Percentiles rank a stretch among this genome's conserved stretches.
These are phyloP conservation scores for Diaporthe velutina DNA, from an alignment of 2,329 filamentous ascomycete genomes.

Conservation along the genomic window DNA sequence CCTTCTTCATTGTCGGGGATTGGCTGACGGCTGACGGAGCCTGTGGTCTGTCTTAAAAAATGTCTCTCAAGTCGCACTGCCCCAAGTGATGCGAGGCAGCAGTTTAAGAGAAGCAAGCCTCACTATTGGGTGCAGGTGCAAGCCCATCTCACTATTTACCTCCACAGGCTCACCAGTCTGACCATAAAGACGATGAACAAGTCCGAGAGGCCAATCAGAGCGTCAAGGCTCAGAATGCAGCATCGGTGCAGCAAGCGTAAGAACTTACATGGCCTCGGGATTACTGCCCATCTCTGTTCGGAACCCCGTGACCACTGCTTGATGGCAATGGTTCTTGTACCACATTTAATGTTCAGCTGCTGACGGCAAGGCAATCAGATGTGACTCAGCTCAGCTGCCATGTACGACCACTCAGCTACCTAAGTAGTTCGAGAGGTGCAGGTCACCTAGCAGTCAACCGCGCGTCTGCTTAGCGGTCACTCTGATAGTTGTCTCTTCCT, in stretches of 20 bases:
- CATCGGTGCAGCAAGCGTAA: background rate
- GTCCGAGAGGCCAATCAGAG: background rate
- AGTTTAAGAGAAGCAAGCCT: background rate
- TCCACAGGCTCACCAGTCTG: background rate
- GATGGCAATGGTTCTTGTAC: background rate
- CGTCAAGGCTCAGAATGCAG: background rate
- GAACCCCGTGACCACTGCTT: background rate
- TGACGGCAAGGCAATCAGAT: background rate
- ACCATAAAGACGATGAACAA: background rate
- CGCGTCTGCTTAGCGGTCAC: background rate
- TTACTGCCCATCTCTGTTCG: background rate
- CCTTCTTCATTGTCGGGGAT: background rate
- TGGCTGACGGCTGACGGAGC: background rate
- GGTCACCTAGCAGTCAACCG: background rate
- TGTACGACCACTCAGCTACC: background rate
- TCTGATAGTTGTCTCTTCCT: background rate
- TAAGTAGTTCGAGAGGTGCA: background rate
- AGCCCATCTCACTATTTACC: background rate
- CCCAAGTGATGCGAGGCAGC: background rate
- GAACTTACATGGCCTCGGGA: background rate
- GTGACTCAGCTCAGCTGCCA: background rate
- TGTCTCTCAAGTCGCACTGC: background rate
- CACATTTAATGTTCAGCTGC: background rate
- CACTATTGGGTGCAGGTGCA: background rate
- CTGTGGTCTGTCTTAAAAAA: background rate